A percentile compares a stretch with the other conserved stretches of the same genome.
Evolutionary conservation across 768 basidiomycete species (phyloP).

Genomic region (Suillus occidentalis): DNA sequence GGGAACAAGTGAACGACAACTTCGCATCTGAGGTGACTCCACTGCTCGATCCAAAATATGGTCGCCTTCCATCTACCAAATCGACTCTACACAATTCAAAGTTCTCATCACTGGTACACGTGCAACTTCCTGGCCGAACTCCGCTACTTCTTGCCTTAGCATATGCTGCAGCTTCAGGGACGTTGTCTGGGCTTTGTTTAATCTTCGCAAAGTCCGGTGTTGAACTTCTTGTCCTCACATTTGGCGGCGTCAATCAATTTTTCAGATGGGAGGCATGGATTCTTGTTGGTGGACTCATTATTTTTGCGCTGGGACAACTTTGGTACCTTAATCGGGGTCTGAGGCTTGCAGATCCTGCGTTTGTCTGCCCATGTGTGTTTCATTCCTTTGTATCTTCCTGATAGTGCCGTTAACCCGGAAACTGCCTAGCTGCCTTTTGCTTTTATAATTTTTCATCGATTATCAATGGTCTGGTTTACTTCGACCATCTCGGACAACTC

Average conservation of each 20-base stretch:
- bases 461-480: slow-evolving; percentile 87
- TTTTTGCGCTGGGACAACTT: slow-evolving; percentile 77
- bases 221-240: slow-evolving; percentile 78
- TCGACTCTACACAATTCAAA: slow-evolving; percentile 31
- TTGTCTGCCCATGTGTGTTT: slow-evolving; percentile 80
- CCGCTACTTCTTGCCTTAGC: slow-evolving; percentile 73
- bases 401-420: not conserved
- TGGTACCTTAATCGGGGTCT: slow-evolving; percentile 85
- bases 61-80: slow-evolving; percentile 32
- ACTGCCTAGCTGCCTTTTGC: slow-evolving; percentile 76
- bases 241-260: slow-evolving; percentile 77
- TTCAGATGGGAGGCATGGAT: slow-evolving; percentile 85
- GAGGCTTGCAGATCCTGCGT: slow-evolving; percentile 77
- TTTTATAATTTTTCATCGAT: slow-evolving; percentile 94
- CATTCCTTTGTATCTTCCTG: not conserved
- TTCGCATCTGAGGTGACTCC: slow-evolving; percentile 53
- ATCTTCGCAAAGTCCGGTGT: slow-evolving; percentile 94
- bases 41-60: slow-evolving; percentile 44
- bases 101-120: slow-evolving; percentile 29
- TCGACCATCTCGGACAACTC: slow-evolving; percentile 78
- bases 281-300: slow-evolving; percentile 66
- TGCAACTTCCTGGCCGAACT: slow-evolving; percentile 37
- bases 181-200: slow-evolving; percentile 88
- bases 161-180: slow-evolving; percentile 86
- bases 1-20: slow-evolving; percentile 29